Base-by-base conservation (phyloP, 305 asterid species). In the Solanum aculeatissimum region DNA sequence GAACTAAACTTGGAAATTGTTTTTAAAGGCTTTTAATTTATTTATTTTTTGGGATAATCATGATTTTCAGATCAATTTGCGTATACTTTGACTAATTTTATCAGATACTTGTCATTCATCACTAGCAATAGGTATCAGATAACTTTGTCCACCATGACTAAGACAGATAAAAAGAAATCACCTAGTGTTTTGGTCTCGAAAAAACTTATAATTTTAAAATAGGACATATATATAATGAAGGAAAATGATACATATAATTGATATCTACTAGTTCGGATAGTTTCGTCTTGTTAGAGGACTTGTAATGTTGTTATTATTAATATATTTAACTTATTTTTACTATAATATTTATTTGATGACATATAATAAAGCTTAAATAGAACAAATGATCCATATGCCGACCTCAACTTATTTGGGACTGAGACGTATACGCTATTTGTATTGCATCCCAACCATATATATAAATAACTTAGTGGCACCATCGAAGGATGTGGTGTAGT, bases 61-160 rank as follows among this genome's bases (percentile, higher is more conserved):
- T 35, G 38, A 4, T 18, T 1, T 54, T 0, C 23, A 0, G 2
- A 18, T 54, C 11, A 7, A 1, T 1, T 18, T 45, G 15, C 0
- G 0, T 23, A 0, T 12, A 19, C 2, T 55, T 55, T 5, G 0
- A 55, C 0, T 19, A 7, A 55, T 55, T 19, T 10, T 5, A 55
- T 0, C 1, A 0, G n/a, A 2, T 54, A 18, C 0, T 0, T 54
- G 60, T 2, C n/a, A 1, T 0, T 9, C 18, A 3, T 1, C 47
- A 42, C 12, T 0, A 18, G 2, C 23, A 18, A 54, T 18, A 1
- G 1, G 5, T 54, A 18, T 21, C 8, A 18, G 2, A 1, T 54
- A 18, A 3, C 9, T 54, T 0, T 18, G 23, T 1, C 9, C 5
- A 54, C 1, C 11, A 53, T 16, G 1, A 7, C n/a, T 53, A 53